phyloP scores from a whole-genome alignment of 805 yeast genomes.

The Candida adriatica region DNA sequence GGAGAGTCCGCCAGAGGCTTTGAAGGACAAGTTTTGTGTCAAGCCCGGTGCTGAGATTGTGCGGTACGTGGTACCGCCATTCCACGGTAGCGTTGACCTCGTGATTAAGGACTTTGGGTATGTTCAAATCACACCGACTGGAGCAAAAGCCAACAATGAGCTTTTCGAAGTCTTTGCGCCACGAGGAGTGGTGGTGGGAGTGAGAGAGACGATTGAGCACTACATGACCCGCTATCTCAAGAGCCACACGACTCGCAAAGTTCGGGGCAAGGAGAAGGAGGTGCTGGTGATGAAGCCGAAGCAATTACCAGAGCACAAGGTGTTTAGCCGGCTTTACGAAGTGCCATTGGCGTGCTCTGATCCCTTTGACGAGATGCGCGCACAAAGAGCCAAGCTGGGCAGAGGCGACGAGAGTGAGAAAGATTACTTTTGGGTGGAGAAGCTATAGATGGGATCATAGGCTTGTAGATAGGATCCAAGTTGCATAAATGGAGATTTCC shows the following conservation, averaged over 20 bases:
- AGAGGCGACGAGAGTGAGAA: slow-evolving; percentile 19
- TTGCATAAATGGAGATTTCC: too few relatives aligned
- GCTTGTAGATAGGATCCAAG: too few relatives aligned
- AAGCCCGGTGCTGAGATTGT: slow-evolving; percentile 28
- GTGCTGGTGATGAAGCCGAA: slow-evolving; percentile 17
- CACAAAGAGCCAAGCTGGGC: slow-evolving; percentile 14
- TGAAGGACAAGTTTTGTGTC: slow-evolving; percentile 23
- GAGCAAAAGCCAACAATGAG: slow-evolving; percentile 29
- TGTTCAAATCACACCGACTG: slow-evolving; percentile 54
- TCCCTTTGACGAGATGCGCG: slow-evolving; percentile 26
- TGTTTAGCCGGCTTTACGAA: slow-evolving; percentile 20
- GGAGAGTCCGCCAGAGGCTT: slow-evolving; percentile 20
- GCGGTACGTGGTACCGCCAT: slow-evolving; percentile 61
- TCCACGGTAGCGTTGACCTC: slow-evolving; percentile 57
- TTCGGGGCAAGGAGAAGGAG: slow-evolving; percentile 8
- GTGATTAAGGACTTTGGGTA: slow-evolving; percentile 63
- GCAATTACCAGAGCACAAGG: slow-evolving; percentile 18
- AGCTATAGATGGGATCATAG: too few relatives aligned
- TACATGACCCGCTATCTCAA: slow-evolving; percentile 27
- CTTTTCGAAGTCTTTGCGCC: slow-evolving; percentile 49
- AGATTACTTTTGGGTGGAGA: slow-evolving; percentile 25
- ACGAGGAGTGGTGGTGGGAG: slow-evolving; percentile 42
- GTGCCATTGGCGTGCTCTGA: slow-evolving; percentile 18
- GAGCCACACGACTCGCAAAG: slow-evolving; percentile 24
- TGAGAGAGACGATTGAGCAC: slow-evolving; percentile 45